These are phyloP conservation scores for Dunaliella primolecta DNA, from an alignment of 139 green algal genomes.

Conservation along the genomic window DNA sequence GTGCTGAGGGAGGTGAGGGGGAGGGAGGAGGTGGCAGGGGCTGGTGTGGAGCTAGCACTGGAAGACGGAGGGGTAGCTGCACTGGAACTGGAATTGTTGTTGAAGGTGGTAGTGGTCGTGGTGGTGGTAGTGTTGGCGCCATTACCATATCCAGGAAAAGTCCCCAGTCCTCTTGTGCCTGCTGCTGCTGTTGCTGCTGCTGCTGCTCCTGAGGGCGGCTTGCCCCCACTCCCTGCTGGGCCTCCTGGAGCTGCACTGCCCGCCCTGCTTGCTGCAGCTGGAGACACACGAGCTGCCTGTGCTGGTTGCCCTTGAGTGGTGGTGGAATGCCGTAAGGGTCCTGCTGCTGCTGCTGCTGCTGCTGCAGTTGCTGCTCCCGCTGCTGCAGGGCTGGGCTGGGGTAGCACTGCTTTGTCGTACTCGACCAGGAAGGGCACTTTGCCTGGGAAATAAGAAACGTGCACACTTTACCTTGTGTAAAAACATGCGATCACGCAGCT, in stretches of 20 bases:
- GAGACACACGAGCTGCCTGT: too few relatives aligned
- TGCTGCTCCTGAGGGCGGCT: neutral
- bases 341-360: neutral
- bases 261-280: too few relatives aligned
- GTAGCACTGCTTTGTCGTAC: neutral
- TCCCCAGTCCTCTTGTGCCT: neutral
- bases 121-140: neutral
- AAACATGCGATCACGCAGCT: too few relatives aligned
- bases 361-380: neutral
- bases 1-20: neutral
- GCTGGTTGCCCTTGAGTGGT: too few relatives aligned
- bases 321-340: too few relatives aligned
- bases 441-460: too few relatives aligned
- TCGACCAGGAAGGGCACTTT: conserved; percentile 17
- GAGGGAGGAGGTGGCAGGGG: neutral
- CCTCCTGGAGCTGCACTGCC: neutral
- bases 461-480: too few relatives aligned
- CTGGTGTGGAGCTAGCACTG: neutral
- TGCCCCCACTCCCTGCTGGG: neutral
- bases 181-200: neutral
- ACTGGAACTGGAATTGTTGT: neutral
- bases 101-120: neutral
- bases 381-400: neutral
- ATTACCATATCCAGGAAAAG: neutral
- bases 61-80: neutral